Conservation (phyloP, 495 filamentous ascomycete genomes). For the Talaromyces nanjingensis region DNA sequence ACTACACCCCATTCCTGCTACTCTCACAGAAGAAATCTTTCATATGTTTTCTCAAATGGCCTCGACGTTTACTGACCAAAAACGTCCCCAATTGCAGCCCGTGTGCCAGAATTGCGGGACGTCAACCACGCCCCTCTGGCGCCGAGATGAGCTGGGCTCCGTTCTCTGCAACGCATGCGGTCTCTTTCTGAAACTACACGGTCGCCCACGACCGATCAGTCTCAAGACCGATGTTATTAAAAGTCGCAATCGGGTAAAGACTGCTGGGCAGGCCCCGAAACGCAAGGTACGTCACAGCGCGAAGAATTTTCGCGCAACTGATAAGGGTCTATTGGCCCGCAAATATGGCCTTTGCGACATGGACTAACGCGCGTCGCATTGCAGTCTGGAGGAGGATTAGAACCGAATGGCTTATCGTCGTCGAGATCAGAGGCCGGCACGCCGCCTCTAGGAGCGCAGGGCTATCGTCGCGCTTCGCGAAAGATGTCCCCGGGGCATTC, state of each 20-base stretch:
- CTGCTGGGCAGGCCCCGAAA: constrained; percentile 73
- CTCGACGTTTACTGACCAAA: constrained; percentile 48
- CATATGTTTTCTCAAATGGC: constrained; percentile 40
- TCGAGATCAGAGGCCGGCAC: constrained; percentile 52
- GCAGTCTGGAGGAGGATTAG: constrained; percentile 44
- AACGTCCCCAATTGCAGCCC: constrained; percentile 66
- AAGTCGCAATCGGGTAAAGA: constrained; percentile 96
- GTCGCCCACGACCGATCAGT: constrained; percentile 84
- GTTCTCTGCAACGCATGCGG: constrained; percentile 99
- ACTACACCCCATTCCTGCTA: background rate
- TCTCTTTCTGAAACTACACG: constrained; percentile 93
- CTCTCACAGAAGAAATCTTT: constrained; percentile 5
- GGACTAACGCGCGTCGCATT: constrained; percentile 19
- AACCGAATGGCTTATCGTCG: constrained; percentile 50
- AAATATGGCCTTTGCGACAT: constrained; percentile 2
- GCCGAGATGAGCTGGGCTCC: constrained; percentile 88
- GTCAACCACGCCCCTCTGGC: constrained; percentile 93
- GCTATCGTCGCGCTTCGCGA: constrained; percentile 61
- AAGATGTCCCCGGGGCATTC: constrained; percentile 65
- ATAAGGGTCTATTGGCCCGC: background rate
- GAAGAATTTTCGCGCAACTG: constrained; percentile 20
- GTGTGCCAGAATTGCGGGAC: constrained; percentile 96
- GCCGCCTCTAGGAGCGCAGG: constrained; percentile 41
- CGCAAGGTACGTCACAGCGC: constrained; percentile 63
- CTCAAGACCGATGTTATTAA: constrained; percentile 99